A percentile compares a stretch with the other conserved stretches of the same genome.
phyloP scores from a whole-genome alignment of 805 yeast species.

The Saccharomycopsis olivae region DNA sequence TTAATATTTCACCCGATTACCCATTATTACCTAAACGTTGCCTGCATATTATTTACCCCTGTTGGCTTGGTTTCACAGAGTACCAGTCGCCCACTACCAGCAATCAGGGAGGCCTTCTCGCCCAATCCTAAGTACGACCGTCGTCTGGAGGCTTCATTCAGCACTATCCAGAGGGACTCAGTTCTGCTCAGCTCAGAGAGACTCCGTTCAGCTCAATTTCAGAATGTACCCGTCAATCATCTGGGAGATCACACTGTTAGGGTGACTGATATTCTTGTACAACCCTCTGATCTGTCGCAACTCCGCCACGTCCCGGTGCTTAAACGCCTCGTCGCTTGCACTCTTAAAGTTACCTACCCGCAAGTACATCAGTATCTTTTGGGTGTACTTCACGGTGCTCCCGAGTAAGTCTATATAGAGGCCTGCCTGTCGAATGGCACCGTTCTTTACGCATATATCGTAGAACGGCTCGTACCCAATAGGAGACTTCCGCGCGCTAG shows the following conservation, averaged over 20 bases:
- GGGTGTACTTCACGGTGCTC: slow-evolving; percentile 31
- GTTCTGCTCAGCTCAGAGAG: no score
- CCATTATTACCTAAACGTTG: no score
- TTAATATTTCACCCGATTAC: no score
- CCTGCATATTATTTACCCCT: no score
- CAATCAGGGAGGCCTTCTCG: no score
- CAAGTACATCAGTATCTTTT: slow-evolving; percentile 40
- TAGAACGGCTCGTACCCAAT: slow-evolving; percentile 65
- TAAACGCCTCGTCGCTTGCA: slow-evolving; percentile 41
- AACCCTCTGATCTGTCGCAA: slow-evolving; percentile 18
- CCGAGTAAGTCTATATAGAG: slow-evolving; percentile 45
- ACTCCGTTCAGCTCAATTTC: neutral
- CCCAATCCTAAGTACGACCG: no score
- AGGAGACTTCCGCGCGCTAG: slow-evolving; percentile 45
- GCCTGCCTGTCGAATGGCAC: slow-evolving; percentile 50
- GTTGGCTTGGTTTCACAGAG: no score
- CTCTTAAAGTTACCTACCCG: slow-evolving; percentile 39
- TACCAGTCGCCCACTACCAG: no score
- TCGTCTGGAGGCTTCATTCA: no score
- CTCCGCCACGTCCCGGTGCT: slow-evolving; percentile 29
- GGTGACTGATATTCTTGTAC: slow-evolving; percentile 5
- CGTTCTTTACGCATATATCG: slow-evolving; percentile 39
- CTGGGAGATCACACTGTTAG: slow-evolving; percentile 5
- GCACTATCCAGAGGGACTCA: no score
- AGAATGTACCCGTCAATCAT: slow-evolving; percentile 4